Evolutionary conservation across 768 basidiomycete species (phyloP).

Genomic region (Pleurotus giganteus): DNA sequence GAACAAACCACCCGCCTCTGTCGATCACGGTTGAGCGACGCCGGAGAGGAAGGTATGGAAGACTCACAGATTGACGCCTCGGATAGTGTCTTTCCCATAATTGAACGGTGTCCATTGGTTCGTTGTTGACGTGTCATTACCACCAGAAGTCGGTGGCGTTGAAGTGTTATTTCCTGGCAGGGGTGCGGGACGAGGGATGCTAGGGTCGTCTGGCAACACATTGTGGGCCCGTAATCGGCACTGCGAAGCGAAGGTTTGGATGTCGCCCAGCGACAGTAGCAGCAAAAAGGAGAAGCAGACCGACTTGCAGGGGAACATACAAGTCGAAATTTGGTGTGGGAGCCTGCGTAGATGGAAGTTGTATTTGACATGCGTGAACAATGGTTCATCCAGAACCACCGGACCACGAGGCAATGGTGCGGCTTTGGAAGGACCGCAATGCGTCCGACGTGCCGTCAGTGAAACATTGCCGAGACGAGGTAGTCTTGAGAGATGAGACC

Average conservation of each 20-base stretch:
- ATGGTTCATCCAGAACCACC: neutral
- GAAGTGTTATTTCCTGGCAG: conserved; percentile 11
- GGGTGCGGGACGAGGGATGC: conserved; percentile 9
- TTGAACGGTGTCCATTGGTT: conserved; percentile 33
- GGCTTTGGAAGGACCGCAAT: neutral
- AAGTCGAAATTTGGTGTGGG: neutral
- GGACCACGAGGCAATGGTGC: neutral
- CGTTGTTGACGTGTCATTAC: conserved; percentile 9
- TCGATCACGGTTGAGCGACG: neutral
- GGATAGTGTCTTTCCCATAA: conserved; percentile 43
- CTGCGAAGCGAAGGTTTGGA: conserved; percentile 24
- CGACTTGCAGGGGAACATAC: neutral
- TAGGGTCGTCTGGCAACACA: conserved; percentile 9
- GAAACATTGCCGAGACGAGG: neutral
- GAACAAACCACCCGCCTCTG: conserved; percentile 64
- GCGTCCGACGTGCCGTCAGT: neutral
- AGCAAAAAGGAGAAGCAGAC: neutral
- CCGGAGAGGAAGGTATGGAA: neutral
- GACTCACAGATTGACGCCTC: conserved; percentile 64
- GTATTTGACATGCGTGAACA: neutral
- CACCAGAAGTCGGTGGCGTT: conserved; percentile 11
- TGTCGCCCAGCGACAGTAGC: neutral
- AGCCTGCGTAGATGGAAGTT: neutral
- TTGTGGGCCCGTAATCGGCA: conserved; percentile 25
- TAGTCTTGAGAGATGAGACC: neutral